These are phyloP conservation scores for Syncephalastrum racemosum DNA, from an alignment of 371 early-diverging fungal genomes.

Conservation along the genomic window DNA sequence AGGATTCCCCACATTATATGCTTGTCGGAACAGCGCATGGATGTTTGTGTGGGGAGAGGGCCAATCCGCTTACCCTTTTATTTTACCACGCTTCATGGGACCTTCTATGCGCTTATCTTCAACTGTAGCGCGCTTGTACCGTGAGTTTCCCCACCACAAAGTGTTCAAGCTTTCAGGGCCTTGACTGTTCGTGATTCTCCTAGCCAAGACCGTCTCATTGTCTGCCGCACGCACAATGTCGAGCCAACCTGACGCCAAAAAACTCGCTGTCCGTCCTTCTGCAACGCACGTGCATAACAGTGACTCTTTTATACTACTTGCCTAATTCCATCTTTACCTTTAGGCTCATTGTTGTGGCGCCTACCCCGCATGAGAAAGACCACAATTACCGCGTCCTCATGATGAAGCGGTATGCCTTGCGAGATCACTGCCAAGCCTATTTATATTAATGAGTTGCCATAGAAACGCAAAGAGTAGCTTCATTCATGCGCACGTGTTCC, in stretches of 20 bases:
- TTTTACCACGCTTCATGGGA: too few relatives aligned
- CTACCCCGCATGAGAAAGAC: constrained; percentile 26
- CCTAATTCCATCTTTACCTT: background rate
- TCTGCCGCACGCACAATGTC: background rate
- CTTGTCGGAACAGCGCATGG: too few relatives aligned
- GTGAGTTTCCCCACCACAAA: too few relatives aligned
- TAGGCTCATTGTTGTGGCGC: constrained; percentile 53
- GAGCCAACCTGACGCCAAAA: constrained; percentile 7
- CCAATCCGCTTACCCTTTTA: too few relatives aligned
- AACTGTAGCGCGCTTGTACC: too few relatives aligned
- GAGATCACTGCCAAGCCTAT: background rate
- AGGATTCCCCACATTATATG: too few relatives aligned
- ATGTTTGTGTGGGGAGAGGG: too few relatives aligned
- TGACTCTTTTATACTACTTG: background rate
- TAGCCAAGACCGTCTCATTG: constrained; percentile 14
- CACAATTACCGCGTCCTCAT: constrained; percentile 58
- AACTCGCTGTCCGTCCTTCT: constrained; percentile 24
- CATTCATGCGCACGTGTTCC: constrained; percentile 59
- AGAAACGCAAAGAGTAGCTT: constrained; percentile 57
- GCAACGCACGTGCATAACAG: constrained; percentile 20
- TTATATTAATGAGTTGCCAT: background rate
- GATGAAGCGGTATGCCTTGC: constrained; percentile 51
- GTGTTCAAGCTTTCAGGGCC: too few relatives aligned
- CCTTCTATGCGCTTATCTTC: too few relatives aligned
- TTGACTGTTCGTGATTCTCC: background rate